phyloP scores from a whole-genome alignment of 148 eudicot genomes.

The Fagopyrum homotropicum region DNA sequence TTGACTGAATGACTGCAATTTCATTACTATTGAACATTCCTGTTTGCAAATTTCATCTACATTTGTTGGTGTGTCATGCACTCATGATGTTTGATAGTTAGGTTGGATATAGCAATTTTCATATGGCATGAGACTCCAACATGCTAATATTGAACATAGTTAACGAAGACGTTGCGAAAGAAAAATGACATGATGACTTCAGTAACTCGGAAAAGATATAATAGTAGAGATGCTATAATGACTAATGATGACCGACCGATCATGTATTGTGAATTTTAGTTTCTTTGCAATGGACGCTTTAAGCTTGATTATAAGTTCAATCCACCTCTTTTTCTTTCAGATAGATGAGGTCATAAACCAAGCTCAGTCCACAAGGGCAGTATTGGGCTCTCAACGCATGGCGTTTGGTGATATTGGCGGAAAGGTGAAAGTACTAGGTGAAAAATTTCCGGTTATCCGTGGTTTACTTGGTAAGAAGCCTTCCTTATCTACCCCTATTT shows the following conservation, averaged over 20 bases:
- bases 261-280: background rate
- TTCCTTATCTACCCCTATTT: slow-evolving; percentile 1
- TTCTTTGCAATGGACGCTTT: background rate
- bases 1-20: background rate
- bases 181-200: too few species aligned
- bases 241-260: too few species aligned
- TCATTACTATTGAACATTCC: background rate
- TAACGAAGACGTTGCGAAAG: too few species aligned
- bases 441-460: slow-evolving; percentile 87
- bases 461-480: slow-evolving; percentile 67
- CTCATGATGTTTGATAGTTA: background rate
- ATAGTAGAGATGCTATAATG: too few species aligned
- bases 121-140: background rate
- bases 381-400: slow-evolving; percentile 80
- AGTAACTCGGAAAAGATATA: too few species aligned
- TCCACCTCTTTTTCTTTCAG: slow-evolving; percentile 28
- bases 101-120: background rate
- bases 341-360: slow-evolving; percentile 91
- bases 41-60: background rate
- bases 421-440: slow-evolving; percentile 78
- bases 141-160: too few species aligned
- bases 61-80: background rate
- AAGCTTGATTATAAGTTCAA: too few species aligned
- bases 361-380: slow-evolving; percentile 86
- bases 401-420: slow-evolving; percentile 88